Percentiles rank a stretch among this genome's conserved stretches.
Conservation (phyloP, 2,329 filamentous ascomycete genomes). For the Penicillium sp. region DNA sequence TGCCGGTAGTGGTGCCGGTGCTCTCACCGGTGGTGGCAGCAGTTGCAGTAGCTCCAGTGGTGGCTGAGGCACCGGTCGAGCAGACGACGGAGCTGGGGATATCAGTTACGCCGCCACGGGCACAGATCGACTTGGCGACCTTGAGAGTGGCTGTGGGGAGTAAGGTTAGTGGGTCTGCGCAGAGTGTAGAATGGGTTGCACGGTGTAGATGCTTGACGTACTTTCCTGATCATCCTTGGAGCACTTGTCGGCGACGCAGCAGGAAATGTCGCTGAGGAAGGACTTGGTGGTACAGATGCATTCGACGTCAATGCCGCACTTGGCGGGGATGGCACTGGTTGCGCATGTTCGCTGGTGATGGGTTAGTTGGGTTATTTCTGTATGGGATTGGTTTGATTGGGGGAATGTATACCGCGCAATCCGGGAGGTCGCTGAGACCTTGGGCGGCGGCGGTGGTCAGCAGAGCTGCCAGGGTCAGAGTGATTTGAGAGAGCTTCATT, state of each 20-base stretch:
- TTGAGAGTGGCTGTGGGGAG: conserved; percentile 35
- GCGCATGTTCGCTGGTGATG: conserved; percentile 41
- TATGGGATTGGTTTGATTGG: too few relatives aligned
- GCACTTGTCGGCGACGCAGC: conserved; percentile 55
- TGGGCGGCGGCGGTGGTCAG: conserved; percentile 55
- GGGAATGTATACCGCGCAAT: conserved; percentile 62
- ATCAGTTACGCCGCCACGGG: conserved; percentile 40
- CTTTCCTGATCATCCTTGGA: conserved; percentile 45
- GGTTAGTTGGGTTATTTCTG: too few relatives aligned
- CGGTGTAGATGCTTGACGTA: conserved; percentile 23
- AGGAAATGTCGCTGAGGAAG: conserved; percentile 55
- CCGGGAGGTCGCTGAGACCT: conserved; percentile 50
- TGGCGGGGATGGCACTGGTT: conserved; percentile 45
- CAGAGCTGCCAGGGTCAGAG: conserved; percentile 59
- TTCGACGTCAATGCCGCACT: conserved; percentile 47
- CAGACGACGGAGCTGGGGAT: conserved; percentile 40
- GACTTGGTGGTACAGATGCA: conserved; percentile 54
- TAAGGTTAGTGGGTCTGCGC: not conserved
- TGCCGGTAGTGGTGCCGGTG: conserved; percentile 18
- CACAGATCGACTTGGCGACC: conserved; percentile 45
- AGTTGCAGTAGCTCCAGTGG: not conserved
- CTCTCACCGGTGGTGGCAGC: conserved; percentile 12
- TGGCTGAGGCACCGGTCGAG: conserved; percentile 21
- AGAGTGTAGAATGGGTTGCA: too few relatives aligned
- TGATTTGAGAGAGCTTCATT: conserved; percentile 57